Evolutionary conservation across 2,329 filamentous ascomycete species (phyloP), one percentile per base, ranked within the genome.

Genomic region (Cladosporium sp.): DNA sequence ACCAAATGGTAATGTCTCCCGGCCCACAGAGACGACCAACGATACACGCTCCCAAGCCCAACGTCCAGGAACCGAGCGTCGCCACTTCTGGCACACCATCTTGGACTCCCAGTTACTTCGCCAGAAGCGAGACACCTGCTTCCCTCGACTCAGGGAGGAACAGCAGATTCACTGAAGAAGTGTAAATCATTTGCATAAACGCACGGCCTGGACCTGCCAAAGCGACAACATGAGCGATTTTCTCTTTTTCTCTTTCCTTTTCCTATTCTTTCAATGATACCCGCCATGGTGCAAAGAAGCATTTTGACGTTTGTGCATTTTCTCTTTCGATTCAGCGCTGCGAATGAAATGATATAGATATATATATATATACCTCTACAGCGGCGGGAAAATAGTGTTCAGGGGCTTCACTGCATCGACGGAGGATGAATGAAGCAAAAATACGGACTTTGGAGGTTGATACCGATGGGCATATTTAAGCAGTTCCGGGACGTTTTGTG

Each of bases 11-110:
- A 39, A 71, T 78, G 57, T 74, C 72, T 43, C 73, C 75, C 32
- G 73, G 76, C 14, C 75, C 76, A 53, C 74, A 73, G 36, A 69
- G 76, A 23, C 71, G 69, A 60, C 73, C 73, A 2, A 75, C 72
- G 39, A 63, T 77, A 21, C 75, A 76, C 46, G 68, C 69, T 28
- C 71, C 70, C 16, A 74, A 75, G 7, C 72, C 76, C 2, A 75
- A 74, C 59, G 59, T 46, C 58, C 74, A 66, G 68, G 67, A 30
- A 66, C 69, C 30, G 28, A 61, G 65, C 49, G 57, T 66, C 56
- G 51, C 62, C 48, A 59, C 62, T 48, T 51, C 68, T 28, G 53
- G 63, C 30, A 62, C 60, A 26, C 64, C 65, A 39, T 65, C 59
- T n/a, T 66, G 59, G 58, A 69, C 64, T 39, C 61, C 53, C 46